These are phyloP conservation scores for Paraphoma sp. DNA, from an alignment of 2,329 filamentous ascomycete genomes.

Conservation along the genomic window DNA sequence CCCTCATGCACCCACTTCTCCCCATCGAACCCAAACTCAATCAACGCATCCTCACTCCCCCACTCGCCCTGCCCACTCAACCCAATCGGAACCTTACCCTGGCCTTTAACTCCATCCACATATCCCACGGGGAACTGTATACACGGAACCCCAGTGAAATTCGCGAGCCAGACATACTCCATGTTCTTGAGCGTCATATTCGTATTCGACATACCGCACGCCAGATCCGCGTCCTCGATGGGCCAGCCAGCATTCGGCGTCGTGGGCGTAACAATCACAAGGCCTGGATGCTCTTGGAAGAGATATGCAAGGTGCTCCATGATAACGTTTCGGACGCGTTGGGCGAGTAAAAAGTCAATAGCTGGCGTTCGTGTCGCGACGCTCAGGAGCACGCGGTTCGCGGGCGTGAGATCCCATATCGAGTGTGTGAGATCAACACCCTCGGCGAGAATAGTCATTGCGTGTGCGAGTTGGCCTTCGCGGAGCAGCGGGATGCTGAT, in stretches of 20 bases:
- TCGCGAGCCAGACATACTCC: conserved; percentile 86
- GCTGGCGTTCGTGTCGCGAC: conserved; percentile 70
- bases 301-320: conserved; percentile 80
- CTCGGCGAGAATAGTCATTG: conserved; percentile 78
- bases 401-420: conserved; percentile 65
- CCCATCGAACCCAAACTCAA: conserved; percentile 61
- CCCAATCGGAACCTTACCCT: conserved; percentile 63
- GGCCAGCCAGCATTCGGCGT: conserved; percentile 78
- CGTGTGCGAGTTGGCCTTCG: conserved; percentile 78
- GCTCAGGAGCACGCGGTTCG: conserved; percentile 74
- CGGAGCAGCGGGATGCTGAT: conserved; percentile 71
- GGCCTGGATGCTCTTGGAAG: conserved; percentile 72
- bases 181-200: conserved; percentile 78
- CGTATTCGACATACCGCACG: conserved; percentile 72
- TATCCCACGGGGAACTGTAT: conserved; percentile 80
- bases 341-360: conserved; percentile 74
- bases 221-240: conserved; percentile 68
- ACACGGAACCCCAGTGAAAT: conserved; percentile 79
- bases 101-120: conserved; percentile 57
- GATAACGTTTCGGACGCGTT: conserved; percentile 74
- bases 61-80: conserved; percentile 63
- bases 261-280: conserved; percentile 82
- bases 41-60: conserved; percentile 60
- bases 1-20: conserved; percentile 55
- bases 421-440: conserved; percentile 57